Evolutionary conservation across 208 protist species (phyloP).

Genomic region (Acanthamoeba royreba): DNA sequence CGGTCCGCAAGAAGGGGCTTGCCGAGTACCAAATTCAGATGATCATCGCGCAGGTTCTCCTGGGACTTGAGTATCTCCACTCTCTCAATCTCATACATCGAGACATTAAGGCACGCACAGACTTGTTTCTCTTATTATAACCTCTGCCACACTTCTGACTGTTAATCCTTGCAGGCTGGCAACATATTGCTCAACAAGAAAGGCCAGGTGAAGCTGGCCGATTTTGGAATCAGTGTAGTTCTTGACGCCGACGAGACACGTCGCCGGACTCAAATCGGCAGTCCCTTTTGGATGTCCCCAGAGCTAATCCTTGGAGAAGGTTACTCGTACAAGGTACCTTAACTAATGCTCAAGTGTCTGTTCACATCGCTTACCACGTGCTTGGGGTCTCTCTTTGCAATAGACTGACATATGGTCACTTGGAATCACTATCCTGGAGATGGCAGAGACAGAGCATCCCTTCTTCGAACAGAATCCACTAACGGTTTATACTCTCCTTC

Average conservation of each 20-base stretch:
- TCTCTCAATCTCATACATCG: slow-evolving; percentile 38
- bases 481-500: not conserved
- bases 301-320: slow-evolving; percentile 45
- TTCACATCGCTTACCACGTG: not conserved
- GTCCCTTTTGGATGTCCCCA: slow-evolving; percentile 47
- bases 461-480: slow-evolving; percentile 40
- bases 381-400: not conserved
- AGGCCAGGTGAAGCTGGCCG: slow-evolving; percentile 41
- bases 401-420: slow-evolving; percentile 42
- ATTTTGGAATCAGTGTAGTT: slow-evolving; percentile 34
- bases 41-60: slow-evolving; percentile 33
- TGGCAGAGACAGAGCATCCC: slow-evolving; percentile 2
- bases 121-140: not conserved
- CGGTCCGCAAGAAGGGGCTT: not conserved
- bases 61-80: slow-evolving; percentile 26
- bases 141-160: not conserved
- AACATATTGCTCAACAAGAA: slow-evolving; percentile 46
- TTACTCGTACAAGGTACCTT: slow-evolving; percentile 1
- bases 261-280: slow-evolving; percentile 31
- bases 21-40: slow-evolving; percentile 19
- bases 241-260: slow-evolving; percentile 8
- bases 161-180: not conserved
- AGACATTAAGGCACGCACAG: slow-evolving; percentile 9
- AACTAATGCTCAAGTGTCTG: not conserved
- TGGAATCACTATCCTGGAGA: slow-evolving; percentile 29